Conservation (phyloP, 1,284 basidiomycete species). For the Sanghuangporus weigelae region DNA sequence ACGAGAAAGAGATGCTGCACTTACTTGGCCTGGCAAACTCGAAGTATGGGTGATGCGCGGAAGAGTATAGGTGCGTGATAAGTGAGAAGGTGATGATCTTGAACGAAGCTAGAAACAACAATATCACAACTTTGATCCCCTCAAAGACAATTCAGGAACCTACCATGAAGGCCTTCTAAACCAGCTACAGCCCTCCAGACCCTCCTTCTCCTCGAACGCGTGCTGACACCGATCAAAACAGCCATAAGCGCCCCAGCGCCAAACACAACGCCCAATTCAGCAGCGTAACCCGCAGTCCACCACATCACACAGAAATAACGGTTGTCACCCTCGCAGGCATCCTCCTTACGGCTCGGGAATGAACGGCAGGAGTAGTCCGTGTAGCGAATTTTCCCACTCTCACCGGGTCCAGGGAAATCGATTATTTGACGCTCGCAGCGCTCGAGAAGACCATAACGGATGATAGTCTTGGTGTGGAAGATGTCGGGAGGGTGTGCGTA, state of each 20-base stretch:
- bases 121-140: not conserved
- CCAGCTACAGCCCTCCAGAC: conserved; percentile 70
- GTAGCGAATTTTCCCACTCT: conserved; percentile 42
- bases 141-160: conserved; percentile 18
- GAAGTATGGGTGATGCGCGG: conserved; percentile 43
- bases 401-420: conserved; percentile 41
- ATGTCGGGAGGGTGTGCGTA: conserved; percentile 45
- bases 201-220: conserved; percentile 62
- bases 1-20: conserved; percentile 20
- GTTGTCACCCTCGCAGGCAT: conserved; percentile 48
- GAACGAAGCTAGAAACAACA: conserved; percentile 41
- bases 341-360: conserved; percentile 57
- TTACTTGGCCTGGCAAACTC: conserved; percentile 55
- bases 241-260: conserved; percentile 51
- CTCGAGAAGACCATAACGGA: conserved; percentile 53
- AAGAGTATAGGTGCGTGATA: conserved; percentile 56
- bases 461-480: conserved; percentile 41
- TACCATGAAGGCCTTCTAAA: conserved; percentile 56
- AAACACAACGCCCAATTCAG: conserved; percentile 59
- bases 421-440: conserved; percentile 52
- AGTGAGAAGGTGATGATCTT: conserved; percentile 59
- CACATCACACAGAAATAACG: conserved; percentile 58
- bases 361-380: conserved; percentile 54
- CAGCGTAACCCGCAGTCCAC: conserved; percentile 62
- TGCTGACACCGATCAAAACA: conserved; percentile 63